phyloP scores from a whole-genome alignment of 1,284 basidiomycete species.

The Ceratobasidium sp. region DNA sequence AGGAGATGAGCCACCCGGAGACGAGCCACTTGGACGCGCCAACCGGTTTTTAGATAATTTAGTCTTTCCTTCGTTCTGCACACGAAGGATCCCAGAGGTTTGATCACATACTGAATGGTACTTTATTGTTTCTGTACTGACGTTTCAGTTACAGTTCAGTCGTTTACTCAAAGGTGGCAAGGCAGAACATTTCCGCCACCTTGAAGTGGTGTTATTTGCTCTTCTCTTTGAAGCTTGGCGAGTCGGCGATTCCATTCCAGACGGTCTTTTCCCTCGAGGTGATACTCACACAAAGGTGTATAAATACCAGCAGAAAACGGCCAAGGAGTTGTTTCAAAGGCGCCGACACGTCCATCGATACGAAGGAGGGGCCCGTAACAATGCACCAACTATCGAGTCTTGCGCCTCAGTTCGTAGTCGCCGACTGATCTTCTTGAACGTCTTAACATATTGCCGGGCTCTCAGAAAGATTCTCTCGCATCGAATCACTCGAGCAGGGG shows the following conservation, averaged over 20 bases:
- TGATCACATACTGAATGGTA: not conserved
- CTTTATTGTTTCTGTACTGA: not conserved
- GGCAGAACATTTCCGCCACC: not conserved
- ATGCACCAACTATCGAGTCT: not conserved
- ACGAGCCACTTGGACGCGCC: not conserved
- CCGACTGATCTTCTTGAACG: not conserved
- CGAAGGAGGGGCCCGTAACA: not conserved
- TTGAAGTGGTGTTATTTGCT: too few species aligned
- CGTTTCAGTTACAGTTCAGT: not conserved
- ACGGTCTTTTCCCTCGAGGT: not conserved
- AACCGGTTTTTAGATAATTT: not conserved
- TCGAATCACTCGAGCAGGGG: not conserved
- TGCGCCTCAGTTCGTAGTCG: not conserved
- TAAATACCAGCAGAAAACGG: not conserved
- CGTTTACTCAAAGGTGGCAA: not conserved
- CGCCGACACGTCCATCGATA: not conserved
- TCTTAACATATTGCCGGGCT: not conserved
- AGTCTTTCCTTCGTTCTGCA: not conserved
- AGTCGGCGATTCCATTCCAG: not conserved
- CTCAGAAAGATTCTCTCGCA: not conserved
- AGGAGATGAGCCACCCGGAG: not conserved
- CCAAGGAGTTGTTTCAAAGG: not conserved
- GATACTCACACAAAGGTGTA: not conserved
- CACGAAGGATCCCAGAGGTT: not conserved
- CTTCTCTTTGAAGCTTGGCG: not conserved